These are phyloP conservation scores for Celoporthe dispersa DNA, from an alignment of 2,329 filamentous ascomycete species.

Conservation along the genomic window DNA sequence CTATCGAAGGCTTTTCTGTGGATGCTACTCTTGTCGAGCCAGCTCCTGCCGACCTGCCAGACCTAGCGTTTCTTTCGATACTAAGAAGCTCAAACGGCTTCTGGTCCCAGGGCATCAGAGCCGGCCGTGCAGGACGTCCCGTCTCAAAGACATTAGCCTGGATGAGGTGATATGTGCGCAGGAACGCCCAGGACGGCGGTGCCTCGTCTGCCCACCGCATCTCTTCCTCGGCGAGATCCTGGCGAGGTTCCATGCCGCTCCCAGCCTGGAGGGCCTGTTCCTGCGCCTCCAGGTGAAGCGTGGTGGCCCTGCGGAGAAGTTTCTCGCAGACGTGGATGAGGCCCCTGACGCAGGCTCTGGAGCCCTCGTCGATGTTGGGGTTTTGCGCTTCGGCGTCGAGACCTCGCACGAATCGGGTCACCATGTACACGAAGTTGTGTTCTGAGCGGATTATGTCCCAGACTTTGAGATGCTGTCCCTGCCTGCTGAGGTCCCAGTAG, in stretches of 20 bases:
- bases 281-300: background rate
- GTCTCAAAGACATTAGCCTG: background rate
- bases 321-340: background rate
- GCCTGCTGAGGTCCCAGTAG: background rate
- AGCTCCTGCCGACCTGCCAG: fast-evolving
- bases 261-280: background rate
- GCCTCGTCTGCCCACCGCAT: background rate
- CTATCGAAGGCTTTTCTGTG: no score
- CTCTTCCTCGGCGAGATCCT: background rate
- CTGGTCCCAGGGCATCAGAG: background rate
- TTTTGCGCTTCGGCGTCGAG: background rate
- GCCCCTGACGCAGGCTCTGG: background rate
- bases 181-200: background rate
- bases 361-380: background rate
- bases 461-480: background rate
- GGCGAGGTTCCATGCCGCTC: background rate
- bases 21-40: background rate
- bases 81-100: background rate
- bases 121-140: background rate
- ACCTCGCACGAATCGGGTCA: background rate
- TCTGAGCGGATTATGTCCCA: background rate
- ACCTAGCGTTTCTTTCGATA: background rate
- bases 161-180: slow-evolving; percentile 2
- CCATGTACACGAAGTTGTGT: background rate
- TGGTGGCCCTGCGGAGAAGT: background rate